Evolutionary conservation across 495 filamentous ascomycete species (phyloP), one percentile per base, ranked within the genome.

Genomic region (Aspergillus heteromorphus): DNA sequence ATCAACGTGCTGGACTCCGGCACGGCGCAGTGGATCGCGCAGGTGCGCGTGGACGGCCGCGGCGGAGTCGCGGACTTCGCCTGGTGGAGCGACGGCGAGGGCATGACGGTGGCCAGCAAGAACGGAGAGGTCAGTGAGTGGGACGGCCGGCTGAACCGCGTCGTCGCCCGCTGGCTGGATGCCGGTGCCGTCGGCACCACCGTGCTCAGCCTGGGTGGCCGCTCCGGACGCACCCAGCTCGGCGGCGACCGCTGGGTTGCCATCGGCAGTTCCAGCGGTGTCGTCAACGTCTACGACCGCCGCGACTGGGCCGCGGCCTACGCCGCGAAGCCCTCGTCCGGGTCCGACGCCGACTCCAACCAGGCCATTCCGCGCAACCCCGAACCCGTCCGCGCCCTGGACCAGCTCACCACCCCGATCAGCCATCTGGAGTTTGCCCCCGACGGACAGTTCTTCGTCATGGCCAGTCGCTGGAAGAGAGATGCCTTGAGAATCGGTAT

Each of bases 61-160:
- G 85, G 87, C 43, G 91, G 91, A 21, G 82, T 97, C 7, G 85
- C 89, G 0, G 92, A 96, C 64, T 92, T 96, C 58, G 83, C 80
- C 2, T 98, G 93, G 93, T 95, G 91, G 88, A 74, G 79, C 11
- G 79, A 89, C 57, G 86, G 92, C n/a, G 78, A 88, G 54, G 84
- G 84, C 3, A 69, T 97, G 60, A 83, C 82, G 1, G 84, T 95
- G 30, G 80, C 84, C 2, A 89, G 88, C 49, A 92, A 89, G 62
- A 87, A 87, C 52, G 95, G 95, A 19, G 89, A 95, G 65, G 80
- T 95, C n/a, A 86, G 87, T n/a, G 93, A 98, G 71, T 97, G 87
- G 81, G 85, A 84, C 67, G 73, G 92, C 40, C 70, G 66, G 17
- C 65, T 81, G 23, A 79, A 77, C 36, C 77, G 82, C 6, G 84